Evolutionary conservation across 495 filamentous ascomycete species (phyloP), one percentile per base, ranked within the genome.

Genomic region (Podospora anserina): DNA sequence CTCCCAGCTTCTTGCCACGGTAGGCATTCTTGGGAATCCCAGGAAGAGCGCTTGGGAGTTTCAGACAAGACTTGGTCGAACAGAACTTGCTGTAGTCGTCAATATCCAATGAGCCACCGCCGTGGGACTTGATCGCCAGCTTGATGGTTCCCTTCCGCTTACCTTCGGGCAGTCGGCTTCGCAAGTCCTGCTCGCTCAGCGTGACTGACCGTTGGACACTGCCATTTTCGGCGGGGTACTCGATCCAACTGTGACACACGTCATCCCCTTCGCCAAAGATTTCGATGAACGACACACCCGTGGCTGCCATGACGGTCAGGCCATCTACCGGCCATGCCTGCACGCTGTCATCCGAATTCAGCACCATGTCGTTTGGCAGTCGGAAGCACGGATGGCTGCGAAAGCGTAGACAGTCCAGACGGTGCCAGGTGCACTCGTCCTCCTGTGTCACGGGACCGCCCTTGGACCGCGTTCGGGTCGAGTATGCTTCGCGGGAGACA

Each of bases 301-400:
- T 89, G 0, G 88, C 80, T 9, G 95, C 91, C 27, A 92, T 96
- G 53, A 92, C 86, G 65, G 96, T 80, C 55, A 95, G 86, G 54
- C 88, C 90, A 61, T 95, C 93, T 11, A 95, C 87, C 3, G 91
- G 88, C 91, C 92, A 99, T 2, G 91, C 89, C 68, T 96, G 92
- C 16, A 97, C 85, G 69, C 91, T 96, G 23, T 89, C 88, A 69
- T 97, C 93, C 13, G 83, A 78, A 73, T 83, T 85, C 16, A 83
- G 71, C n/a, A 84, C 76, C 3, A 85, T 77, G 74, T 99, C 95
- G 64, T 87, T 89, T 11, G 94, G 92, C 56, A 95, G 84, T 19
- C 88, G 83, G 80, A 99, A 97, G 78, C 92, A 94, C 0, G 95
- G 94, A 73, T 99, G 95, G 67, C 88, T 91, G 44, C 92, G 89